Evolutionary conservation across 2,329 filamentous ascomycete species (phyloP), one percentile per base, ranked within the genome.

Genomic region (Chalaropsis ovoidea): DNA sequence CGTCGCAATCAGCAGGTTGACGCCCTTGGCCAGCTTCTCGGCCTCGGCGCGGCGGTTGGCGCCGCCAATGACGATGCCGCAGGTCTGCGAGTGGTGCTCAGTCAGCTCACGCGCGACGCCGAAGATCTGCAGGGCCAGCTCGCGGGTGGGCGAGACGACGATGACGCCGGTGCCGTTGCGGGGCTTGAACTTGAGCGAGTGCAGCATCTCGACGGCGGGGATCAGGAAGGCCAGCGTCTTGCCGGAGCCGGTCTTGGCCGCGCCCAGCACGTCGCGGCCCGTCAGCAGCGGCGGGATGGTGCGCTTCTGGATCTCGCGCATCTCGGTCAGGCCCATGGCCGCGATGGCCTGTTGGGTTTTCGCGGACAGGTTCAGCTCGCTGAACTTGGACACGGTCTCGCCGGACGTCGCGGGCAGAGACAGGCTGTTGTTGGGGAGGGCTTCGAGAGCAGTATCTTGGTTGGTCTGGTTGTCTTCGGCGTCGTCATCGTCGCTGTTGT

Each of bases 191-290:
- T 88, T 85, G 71, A 99, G 81, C 17, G 91, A 86, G 73, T 86
- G 86, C 68, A 99, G 82, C 86, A 96, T 95, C 77, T 97, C 94
- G 47, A 97, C 82, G 1, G 92, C 92, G 19, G 94, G 94, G 67
- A 97, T 92, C 68, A 99, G 80, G 77, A 99, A 99, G 2, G 93
- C 88, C 68, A 97, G 77, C 0, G 94, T 99, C 80, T 99, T 99
- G 74, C 94, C 94, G 24, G 90, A 95, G 54, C 92, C 92, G 2
- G 92, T 96, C 81, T 97, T 97, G 62, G 94, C 94, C 41, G 93
- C 93, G 71, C 94, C 94, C 56, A 99, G 83, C 24, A 97, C 89
- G 77, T 97, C 93, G 73, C 88, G 86, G 69, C 94, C 94, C 52
- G 92, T 90, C 67, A 97, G 80, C 60, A 95, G 80, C 22, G 92